Evolutionary conservation across 208 protist genomes (phyloP), one percentile per base, ranked within the genome.

Genomic region (Crithidia expoeki): DNA sequence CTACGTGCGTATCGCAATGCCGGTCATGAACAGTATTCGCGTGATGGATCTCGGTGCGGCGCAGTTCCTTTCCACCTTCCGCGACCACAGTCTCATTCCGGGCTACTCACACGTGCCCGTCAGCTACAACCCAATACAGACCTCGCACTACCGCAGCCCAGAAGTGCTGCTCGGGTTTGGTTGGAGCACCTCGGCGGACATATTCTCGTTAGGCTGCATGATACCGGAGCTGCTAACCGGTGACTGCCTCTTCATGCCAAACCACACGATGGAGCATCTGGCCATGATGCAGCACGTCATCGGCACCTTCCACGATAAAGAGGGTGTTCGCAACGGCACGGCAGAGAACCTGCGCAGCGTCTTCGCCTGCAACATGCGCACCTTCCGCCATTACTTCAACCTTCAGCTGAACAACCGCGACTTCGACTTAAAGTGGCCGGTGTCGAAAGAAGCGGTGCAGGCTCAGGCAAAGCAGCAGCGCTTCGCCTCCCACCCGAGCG

Each of bases 171-270:
- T 95, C 28, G 83, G 78, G 14, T 65, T 87, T 34, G 90, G 90
- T 11, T 95, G 90, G 88, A 78, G 36, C 51, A 65, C 67, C 49
- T 86, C 82, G 2, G 80, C 87, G 2, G 90, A 95, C 60, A 80
- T 95, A 33, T 95, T 85, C 68, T 93, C 87, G 4, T 68, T 95
- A 25, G 90, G 90, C 23, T 93, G 87, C 74, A 95, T 95, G 77
- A 90, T 95, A 23, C 80, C 81, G 0, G 87, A 95, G 59, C 73
- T 95, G 28, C 63, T 92, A 17, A 92, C 87, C 4, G 90, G 90
- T 1, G 72, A 90, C 30, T 90, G 81, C 57, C 61, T 93, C 7
- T 95, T 91, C 68, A 91, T 88, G 81, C 80, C 90, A 28, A 72
- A 86, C 21, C 73, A 92, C 75, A 84, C 79, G 42, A 58, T 89